Evolutionary conservation across 257 asterid genomes (phyloP).

Genomic region (Ophiorrhiza pumila): DNA sequence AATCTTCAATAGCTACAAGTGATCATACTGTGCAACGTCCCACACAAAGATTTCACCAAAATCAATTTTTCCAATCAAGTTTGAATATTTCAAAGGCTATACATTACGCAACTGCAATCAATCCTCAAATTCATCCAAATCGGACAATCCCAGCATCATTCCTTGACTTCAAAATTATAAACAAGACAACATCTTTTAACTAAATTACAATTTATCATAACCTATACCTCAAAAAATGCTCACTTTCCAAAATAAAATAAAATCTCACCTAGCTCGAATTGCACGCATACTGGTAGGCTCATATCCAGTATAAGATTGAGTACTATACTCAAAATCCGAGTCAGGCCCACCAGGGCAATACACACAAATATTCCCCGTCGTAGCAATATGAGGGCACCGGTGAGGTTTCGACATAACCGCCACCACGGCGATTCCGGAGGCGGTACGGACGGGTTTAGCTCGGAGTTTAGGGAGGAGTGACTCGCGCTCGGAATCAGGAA

Average conservation of each 20-base stretch:
- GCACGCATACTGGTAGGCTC: conserved; percentile 99
- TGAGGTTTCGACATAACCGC: conserved; percentile 99
- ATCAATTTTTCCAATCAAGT: not conserved
- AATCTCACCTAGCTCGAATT: conserved; percentile 85
- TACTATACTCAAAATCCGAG: conserved; percentile 97
- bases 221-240: not conserved
- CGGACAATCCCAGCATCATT: not conserved
- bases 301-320: conserved; percentile 97
- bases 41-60: not conserved
- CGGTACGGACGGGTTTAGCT: conserved; percentile 96
- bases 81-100: not conserved
- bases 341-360: conserved; percentile 99
- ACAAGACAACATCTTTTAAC: not conserved
- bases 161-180: not conserved
- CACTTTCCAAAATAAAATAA: not conserved
- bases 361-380: conserved; percentile 95
- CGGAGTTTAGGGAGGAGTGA: conserved; percentile 81
- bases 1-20: not conserved
- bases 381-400: conserved; percentile 97
- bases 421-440: conserved; percentile 97
- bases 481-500: conserved; percentile 90
- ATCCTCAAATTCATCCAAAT: not conserved
- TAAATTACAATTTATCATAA: not conserved
- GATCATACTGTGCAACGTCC: not conserved
- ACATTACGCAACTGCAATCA: not conserved